Conservation (phyloP, 768 basidiomycete genomes). For the Russula brevipes region DNA sequence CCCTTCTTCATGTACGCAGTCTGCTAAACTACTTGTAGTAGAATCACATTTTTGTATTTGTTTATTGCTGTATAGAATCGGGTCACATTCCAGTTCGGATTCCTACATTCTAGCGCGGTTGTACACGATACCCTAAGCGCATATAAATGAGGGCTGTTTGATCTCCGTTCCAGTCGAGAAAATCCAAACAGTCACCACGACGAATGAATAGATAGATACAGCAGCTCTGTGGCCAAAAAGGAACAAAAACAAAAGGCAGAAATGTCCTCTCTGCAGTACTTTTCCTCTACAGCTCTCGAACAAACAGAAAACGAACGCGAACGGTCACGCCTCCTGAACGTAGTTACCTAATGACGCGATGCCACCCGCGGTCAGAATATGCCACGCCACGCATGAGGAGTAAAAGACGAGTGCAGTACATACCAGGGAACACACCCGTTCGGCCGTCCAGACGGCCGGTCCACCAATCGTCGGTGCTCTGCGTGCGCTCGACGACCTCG, state of each 20-base stretch:
- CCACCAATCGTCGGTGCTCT: constrained; percentile 95
- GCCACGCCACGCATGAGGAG: not conserved
- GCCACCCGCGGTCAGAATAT: not conserved
- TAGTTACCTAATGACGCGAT: constrained; percentile 49
- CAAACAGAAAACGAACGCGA: not conserved
- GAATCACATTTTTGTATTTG: constrained; percentile 21
- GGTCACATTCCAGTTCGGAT: constrained; percentile 13
- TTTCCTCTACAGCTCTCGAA: constrained; percentile 9
- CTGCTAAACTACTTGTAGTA: constrained; percentile 21
- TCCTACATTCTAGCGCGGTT: constrained; percentile 7
- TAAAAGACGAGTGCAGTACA: constrained; percentile 21
- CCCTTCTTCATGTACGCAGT: not conserved
- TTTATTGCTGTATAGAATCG: constrained; percentile 25
- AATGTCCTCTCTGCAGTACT: not conserved
- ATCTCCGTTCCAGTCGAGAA: not conserved
- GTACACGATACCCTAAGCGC: not conserved
- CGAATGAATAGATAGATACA: constrained; percentile 11
- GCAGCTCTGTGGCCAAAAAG: not conserved
- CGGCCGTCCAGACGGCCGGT: constrained; percentile 78
- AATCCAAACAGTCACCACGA: not conserved
- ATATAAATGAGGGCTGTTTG: not conserved
- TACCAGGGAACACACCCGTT: constrained; percentile 89
- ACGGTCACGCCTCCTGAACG: constrained; percentile 49
- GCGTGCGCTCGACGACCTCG: constrained; percentile 79
- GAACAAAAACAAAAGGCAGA: not conserved